phyloP scores from a whole-genome alignment of 306 rosid species.

The Vicia villosa region DNA sequence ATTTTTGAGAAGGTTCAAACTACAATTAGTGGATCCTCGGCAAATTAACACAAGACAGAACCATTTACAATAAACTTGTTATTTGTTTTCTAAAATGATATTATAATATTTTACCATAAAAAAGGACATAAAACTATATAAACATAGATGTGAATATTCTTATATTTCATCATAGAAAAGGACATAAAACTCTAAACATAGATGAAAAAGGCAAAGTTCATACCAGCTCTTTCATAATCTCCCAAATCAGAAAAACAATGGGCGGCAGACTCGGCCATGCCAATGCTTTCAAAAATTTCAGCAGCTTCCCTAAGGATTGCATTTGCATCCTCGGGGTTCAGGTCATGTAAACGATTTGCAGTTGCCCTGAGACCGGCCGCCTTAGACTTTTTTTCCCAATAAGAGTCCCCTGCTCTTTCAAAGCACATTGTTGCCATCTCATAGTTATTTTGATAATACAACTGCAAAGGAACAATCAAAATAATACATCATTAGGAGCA shows the following conservation, averaged over 20 bases:
- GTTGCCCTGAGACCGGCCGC: conserved; percentile 67
- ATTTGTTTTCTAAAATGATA: not conserved
- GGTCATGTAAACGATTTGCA: conserved; percentile 50
- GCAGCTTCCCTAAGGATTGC: conserved; percentile 76
- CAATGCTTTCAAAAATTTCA: conserved; percentile 62
- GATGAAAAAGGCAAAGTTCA: conserved; percentile 13
- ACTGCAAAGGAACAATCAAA: conserved; percentile 42
- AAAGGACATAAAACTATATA: not conserved
- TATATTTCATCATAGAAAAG: not conserved
- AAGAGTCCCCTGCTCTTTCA: conserved; percentile 67
- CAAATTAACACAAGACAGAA: no score
- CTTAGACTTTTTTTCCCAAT: conserved; percentile 75
- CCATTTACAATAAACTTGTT: not conserved
- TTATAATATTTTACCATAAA: not conserved
- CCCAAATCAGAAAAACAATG: conserved; percentile 70
- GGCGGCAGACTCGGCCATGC: conserved; percentile 65
- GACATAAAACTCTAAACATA: not conserved
- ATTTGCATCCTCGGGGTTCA: conserved; percentile 53
- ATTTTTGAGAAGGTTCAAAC: no score
- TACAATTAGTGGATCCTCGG: no score
- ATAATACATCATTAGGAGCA: not conserved
- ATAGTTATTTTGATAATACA: conserved; percentile 61
- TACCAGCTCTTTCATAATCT: conserved; percentile 73
- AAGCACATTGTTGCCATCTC: conserved; percentile 81
- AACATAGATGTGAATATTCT: not conserved